Base-by-base conservation (phyloP, 169 alveolate species). In the Cryptosporidium bovis region DNA sequence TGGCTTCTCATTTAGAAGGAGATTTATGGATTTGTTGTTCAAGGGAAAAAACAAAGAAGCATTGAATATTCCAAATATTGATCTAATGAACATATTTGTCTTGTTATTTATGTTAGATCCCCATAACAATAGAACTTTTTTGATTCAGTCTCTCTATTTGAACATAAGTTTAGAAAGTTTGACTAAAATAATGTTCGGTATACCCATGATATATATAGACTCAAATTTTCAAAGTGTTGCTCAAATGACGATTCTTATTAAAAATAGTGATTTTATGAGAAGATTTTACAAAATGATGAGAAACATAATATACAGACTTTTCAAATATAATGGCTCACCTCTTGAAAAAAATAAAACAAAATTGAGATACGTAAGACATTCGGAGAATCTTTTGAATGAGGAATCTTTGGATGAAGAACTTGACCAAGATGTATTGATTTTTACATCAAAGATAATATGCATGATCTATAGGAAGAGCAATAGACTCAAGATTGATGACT, bases 91-190 rank as follows among this genome's bases (percentile, higher is more conserved):
- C 29, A 77, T 77, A 34, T 77, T 77, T 60, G 15, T 51, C 20
- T 40, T 77, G 15, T 16, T 77, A 20, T 77, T 60, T 62, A 77
- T 77, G 87, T 36, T 62, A 15, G 87, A 77, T 16, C 87, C 87
- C 16, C 40, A 60, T 62, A 36, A 68, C 0, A 60, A 77, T 8
- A 77, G 87, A 48, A 58, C 87, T 12, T 60, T 77, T 62, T 31
- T 77, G 64, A 56, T 60, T 10, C 87, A 77, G 24, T 68, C 71
- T 10, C 65, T 77, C 6, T 77, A 77, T 10, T 31, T 56, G n/a
- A 31, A 62, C 6, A 60, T 71, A 62, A 77, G 71, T 50, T 58
- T 77, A 27, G 87, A 60, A n/a, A 60, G 64, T 44, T 53, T 77
- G 13, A 77, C 65, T 10, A 77, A 46, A 40, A 36, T 77, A 4